Evolutionary conservation across 305 asterid genomes (phyloP).

Genomic region (Rubia occidens): DNA sequence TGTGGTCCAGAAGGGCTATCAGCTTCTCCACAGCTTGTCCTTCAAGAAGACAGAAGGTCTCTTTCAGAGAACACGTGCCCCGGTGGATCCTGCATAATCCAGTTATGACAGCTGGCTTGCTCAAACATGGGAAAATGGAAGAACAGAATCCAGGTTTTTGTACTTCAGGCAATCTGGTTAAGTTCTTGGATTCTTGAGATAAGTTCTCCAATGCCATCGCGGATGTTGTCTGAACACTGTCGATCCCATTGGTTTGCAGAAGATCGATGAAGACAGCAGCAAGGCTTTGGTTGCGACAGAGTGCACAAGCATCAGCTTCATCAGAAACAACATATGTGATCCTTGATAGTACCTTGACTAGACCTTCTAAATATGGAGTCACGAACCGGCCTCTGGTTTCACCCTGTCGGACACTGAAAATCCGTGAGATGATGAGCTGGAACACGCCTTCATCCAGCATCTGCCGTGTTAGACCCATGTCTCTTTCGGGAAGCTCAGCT

Average conservation of each 20-base stretch:
- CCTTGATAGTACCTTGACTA: constrained; percentile 76
- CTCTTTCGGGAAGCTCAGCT: constrained; percentile 85
- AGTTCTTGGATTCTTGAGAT: constrained; percentile 58
- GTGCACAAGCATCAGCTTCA: constrained; percentile 44
- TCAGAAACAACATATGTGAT: constrained; percentile 55
- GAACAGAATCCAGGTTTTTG: constrained; percentile 50
- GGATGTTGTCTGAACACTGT: constrained; percentile 80
- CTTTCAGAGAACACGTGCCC: constrained; percentile 65
- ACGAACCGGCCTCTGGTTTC: constrained; percentile 79
- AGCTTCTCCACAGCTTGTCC: constrained; percentile 77
- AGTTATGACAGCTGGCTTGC: constrained; percentile 47
- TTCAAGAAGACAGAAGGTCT: constrained; percentile 70
- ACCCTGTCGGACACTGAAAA: constrained; percentile 56
- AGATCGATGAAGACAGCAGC: constrained; percentile 67
- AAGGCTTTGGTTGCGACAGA: constrained; percentile 53
- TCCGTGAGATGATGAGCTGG: constrained; percentile 44
- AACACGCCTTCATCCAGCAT: constrained; percentile 71
- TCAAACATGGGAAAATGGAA: constrained; percentile 60
- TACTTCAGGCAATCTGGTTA: constrained; percentile 56
- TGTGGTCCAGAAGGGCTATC: constrained; percentile 78
- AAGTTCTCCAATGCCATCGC: constrained; percentile 87
- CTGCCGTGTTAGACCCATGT: constrained; percentile 60
- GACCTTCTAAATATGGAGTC: constrained; percentile 89
- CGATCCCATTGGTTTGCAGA: constrained; percentile 69
- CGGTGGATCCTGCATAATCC: constrained; percentile 70